Conservation (phyloP, 2,329 filamentous ascomycete genomes). For the Penicillium expansum region DNA sequence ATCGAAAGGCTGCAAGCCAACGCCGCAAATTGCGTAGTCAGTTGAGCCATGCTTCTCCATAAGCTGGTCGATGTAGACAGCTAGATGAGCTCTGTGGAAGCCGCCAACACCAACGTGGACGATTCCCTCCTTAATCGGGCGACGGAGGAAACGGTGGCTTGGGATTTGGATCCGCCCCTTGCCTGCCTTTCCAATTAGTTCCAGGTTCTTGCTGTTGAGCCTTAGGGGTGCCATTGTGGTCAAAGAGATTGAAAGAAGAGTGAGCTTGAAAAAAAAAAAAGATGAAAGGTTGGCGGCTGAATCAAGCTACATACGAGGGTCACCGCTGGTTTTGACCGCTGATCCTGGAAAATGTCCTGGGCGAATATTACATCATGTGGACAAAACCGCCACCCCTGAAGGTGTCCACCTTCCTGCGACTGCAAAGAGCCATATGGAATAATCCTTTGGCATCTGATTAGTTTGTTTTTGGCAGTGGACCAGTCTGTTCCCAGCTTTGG, state of each 20-base stretch:
- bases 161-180: slow-evolving; percentile 39
- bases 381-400: slow-evolving; percentile 2
- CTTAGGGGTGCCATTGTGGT: slow-evolving; percentile 37
- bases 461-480: neutral
- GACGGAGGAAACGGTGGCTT: slow-evolving; percentile 43
- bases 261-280: neutral
- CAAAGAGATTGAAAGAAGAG: slow-evolving; percentile 13
- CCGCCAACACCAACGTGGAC: slow-evolving; percentile 56
- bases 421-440: neutral
- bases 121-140: slow-evolving; percentile 52
- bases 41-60: slow-evolving; percentile 47
- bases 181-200: slow-evolving; percentile 32
- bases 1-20: slow-evolving; percentile 53
- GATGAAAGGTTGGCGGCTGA: neutral
- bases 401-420: neutral
- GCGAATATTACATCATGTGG: slow-evolving; percentile 15
- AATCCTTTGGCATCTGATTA: neutral
- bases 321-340: slow-evolving; percentile 21
- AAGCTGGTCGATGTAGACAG: slow-evolving; percentile 52
- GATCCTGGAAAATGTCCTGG: slow-evolving; percentile 5
- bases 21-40: slow-evolving; percentile 53
- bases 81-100: slow-evolving; percentile 55
- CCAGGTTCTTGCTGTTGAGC: slow-evolving; percentile 42
- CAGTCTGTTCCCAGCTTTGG: neutral
- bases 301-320: slow-evolving; percentile 4